Evolutionary conservation across 495 filamentous ascomycete genomes (phyloP), one percentile per base, ranked within the genome.

Genomic region (Daldinia vernicosa): DNA sequence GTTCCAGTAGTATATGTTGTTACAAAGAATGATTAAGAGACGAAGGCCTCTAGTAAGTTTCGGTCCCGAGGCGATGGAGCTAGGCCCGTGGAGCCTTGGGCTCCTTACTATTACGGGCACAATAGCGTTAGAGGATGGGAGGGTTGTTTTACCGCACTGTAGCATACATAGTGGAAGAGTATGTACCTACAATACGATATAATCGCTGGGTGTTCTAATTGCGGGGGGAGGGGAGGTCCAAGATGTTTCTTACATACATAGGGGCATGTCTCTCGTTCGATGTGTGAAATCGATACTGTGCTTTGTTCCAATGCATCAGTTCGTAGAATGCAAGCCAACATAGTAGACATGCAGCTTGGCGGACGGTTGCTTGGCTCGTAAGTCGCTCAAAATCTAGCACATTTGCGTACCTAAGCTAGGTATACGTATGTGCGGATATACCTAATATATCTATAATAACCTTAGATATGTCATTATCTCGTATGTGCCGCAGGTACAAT

Each of bases 181-280:
- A 35, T 8, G 9, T 32, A n/a, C n/a, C n/a, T n/a, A n/a, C n/a
- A n/a, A n/a, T n/a, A n/a, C n/a, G n/a, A n/a, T n/a, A 52, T 52
- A 30, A 1, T 28, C 4, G 11, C 26, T n/a, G 27, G 50, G 50
- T 2, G 24, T 28, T 53, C 27, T 24, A 51, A 53, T 62, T 69
- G 66, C 54, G 54, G 66, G 60, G 67, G 43, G n/a, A n/a, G n/a
- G n/a, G n/a, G n/a, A n/a, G n/a, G 58, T 58, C 35, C 28, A 53
- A 30, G 24, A 28, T 27, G 14, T 14, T 28, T 53, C 26, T 24
- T 53, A 9, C 15, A 15, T n/a, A 50, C n/a, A n/a, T n/a, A 17
- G 50, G 50, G 50, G 6, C 1, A 39, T 39, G 11, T 57, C 19
- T 33, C 32, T 30, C 45, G 12, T 43, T 30, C 30, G 11, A 27